Conservation (phyloP, 2,329 filamentous ascomycete genomes). For the Colletotrichum falcatum region DNA sequence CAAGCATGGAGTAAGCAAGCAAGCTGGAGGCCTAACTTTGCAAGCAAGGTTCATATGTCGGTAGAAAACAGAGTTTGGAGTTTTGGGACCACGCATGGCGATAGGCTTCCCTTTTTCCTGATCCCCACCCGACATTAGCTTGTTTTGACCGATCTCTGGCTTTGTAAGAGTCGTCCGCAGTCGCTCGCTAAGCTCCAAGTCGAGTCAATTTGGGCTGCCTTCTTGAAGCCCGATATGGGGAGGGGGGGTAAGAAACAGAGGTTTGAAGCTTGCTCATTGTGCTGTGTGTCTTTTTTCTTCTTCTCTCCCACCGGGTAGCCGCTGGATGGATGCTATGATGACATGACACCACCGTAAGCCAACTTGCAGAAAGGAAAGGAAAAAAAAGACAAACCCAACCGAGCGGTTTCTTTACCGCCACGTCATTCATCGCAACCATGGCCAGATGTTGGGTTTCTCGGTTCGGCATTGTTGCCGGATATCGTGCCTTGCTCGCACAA, state of each 20-base stretch:
- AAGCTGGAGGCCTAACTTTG: not conserved
- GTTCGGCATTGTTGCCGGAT: not conserved
- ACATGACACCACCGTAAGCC: too few relatives aligned
- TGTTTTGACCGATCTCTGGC: constrained; percentile 39
- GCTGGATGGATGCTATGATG: not conserved
- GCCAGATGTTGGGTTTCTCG: not conserved
- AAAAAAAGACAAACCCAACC: not conserved
- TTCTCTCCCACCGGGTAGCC: not conserved
- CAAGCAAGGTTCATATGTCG: not conserved
- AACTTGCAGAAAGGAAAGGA: too few relatives aligned
- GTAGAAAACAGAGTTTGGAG: not conserved
- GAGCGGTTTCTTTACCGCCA: not conserved
- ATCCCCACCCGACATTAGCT: constrained; percentile 30
- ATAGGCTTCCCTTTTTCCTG: constrained; percentile 27
- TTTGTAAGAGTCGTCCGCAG: constrained; percentile 22
- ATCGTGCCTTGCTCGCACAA: not conserved
- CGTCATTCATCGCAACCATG: not conserved
- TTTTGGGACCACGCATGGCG: not conserved
- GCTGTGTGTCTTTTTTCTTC: too few relatives aligned
- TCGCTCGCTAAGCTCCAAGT: not conserved
- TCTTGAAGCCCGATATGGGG: not conserved
- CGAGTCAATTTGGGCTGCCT: constrained; percentile 12
- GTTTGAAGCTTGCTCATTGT: constrained; percentile 4
- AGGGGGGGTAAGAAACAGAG: constrained; percentile 9
- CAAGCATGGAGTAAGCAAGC: not conserved